These are phyloP conservation scores for Podila horticola DNA, from an alignment of 192 early-diverging fungal species.

Conservation along the genomic window DNA sequence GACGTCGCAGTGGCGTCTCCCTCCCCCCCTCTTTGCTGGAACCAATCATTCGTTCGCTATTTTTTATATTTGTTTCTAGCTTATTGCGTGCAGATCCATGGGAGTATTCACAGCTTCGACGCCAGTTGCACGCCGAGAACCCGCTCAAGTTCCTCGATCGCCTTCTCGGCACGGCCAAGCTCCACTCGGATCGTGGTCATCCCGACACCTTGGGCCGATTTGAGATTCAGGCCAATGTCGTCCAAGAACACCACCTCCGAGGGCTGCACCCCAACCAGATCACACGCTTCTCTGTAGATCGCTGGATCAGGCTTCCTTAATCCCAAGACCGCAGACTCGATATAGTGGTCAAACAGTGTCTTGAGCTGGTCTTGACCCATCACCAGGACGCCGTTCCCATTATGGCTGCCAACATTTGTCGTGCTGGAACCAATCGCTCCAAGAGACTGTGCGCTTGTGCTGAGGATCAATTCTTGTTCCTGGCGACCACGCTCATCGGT, in stretches of 20 bases:
- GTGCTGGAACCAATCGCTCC: neutral
- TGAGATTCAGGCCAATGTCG: constrained; percentile 84
- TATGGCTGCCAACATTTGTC: neutral
- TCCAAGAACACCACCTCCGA: constrained; percentile 81
- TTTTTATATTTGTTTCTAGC: too few species aligned
- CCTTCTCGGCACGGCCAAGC: constrained; percentile 59
- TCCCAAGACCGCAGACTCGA: constrained; percentile 81
- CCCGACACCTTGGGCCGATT: constrained; percentile 75
- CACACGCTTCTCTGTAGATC: constrained; percentile 78
- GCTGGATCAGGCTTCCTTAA: constrained; percentile 84
- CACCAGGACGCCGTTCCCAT: constrained; percentile 41
- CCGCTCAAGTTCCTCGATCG: constrained; percentile 60
- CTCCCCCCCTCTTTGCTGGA: neutral
- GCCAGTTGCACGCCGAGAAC: constrained; percentile 27
- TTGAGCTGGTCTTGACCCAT: constrained; percentile 55
- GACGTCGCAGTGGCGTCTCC: neutral
- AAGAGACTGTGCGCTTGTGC: constrained; percentile 13
- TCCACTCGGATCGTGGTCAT: constrained; percentile 75
- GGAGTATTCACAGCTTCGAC: neutral
- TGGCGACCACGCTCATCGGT: constrained; percentile 37
- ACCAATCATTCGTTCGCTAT: neutral
- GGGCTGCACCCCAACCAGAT: constrained; percentile 73
- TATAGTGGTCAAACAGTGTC: constrained; percentile 74
- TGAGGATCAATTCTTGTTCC: constrained; percentile 40
- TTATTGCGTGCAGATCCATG: too few species aligned